phyloP scores from a whole-genome alignment of 108 stramenopile species.

The Stephanodiscus triporus region DNA sequence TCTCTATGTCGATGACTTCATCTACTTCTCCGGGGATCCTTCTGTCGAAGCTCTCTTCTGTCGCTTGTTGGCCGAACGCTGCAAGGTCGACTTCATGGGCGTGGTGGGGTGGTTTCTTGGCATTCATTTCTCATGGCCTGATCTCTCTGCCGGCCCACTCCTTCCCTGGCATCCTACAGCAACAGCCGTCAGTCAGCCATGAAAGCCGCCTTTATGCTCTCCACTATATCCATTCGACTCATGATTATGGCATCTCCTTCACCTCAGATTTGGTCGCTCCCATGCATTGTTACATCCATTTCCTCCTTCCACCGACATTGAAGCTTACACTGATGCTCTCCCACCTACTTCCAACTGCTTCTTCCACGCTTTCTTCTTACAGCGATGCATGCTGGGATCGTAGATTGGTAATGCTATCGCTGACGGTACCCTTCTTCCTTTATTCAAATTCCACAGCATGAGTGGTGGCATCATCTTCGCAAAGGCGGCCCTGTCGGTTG shows the following conservation, averaged over 20 bases:
- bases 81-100: conserved; percentile 31
- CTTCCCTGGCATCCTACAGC: conserved; percentile 19
- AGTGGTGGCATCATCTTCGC: conserved; percentile 17
- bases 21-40: conserved; percentile 15
- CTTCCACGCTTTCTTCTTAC: conserved; percentile 5
- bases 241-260: conserved; percentile 22
- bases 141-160: conserved; percentile 8
- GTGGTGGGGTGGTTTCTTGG: conserved; percentile 33
- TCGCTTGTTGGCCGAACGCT: neutral
- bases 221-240: conserved; percentile 14
- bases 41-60: conserved; percentile 13
- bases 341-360: conserved; percentile 5
- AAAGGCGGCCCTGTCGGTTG: conserved; percentile 18
- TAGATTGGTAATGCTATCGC: neutral
- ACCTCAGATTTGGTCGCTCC: neutral
- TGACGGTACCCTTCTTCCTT: conserved; percentile 10
- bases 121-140: conserved; percentile 28
- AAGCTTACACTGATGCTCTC: conserved; percentile 9
- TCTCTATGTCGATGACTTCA: conserved; percentile 31
- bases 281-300: conserved; percentile 7
- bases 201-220: conserved; percentile 8
- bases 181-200: neutral
- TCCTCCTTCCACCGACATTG: conserved; percentile 7
- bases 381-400: neutral
- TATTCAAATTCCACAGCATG: conserved; percentile 20